Conservation (phyloP, 495 filamentous ascomycete genomes). For the Tuber brumale region DNA sequence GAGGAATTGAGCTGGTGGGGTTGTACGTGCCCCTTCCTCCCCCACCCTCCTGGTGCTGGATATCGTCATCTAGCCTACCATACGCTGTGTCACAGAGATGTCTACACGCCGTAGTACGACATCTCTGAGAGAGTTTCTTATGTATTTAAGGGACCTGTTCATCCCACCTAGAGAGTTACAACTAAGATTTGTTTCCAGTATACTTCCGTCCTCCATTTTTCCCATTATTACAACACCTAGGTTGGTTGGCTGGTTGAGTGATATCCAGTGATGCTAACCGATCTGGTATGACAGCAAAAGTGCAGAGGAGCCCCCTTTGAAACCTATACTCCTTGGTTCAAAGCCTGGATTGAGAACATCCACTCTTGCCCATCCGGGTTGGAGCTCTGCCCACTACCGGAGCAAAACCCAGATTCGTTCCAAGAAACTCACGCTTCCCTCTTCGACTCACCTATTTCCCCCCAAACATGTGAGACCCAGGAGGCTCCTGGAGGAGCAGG, state of each 20-base stretch:
- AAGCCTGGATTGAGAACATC: conserved; percentile 65
- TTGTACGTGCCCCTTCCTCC: conserved; percentile 75
- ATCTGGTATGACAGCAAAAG: conserved; percentile 14
- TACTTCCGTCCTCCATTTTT: no score
- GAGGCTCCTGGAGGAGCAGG: conserved; percentile 54
- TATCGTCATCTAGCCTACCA: no score
- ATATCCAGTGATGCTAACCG: neutral
- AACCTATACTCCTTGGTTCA: conserved; percentile 77
- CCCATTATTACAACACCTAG: no score
- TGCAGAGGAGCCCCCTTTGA: conserved; percentile 66
- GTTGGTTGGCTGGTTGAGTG: neutral
- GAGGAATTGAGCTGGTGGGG: conserved; percentile 59
- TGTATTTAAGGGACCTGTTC: no score
- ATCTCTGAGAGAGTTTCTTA: no score
- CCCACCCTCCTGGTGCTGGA: no score
- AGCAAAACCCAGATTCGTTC: conserved; percentile 53
- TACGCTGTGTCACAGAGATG: no score
- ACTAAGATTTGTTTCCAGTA: no score
- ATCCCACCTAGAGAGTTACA: no score
- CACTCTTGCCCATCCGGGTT: conserved; percentile 62
- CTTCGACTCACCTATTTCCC: conserved; percentile 61
- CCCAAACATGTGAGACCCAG: conserved; percentile 48
- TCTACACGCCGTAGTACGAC: no score
- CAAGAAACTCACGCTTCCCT: conserved; percentile 52
- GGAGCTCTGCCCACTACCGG: conserved; percentile 53